These are phyloP conservation scores for Trypanosoma cruzi DNA, from an alignment of 208 protist genomes.

Conservation along the genomic window DNA sequence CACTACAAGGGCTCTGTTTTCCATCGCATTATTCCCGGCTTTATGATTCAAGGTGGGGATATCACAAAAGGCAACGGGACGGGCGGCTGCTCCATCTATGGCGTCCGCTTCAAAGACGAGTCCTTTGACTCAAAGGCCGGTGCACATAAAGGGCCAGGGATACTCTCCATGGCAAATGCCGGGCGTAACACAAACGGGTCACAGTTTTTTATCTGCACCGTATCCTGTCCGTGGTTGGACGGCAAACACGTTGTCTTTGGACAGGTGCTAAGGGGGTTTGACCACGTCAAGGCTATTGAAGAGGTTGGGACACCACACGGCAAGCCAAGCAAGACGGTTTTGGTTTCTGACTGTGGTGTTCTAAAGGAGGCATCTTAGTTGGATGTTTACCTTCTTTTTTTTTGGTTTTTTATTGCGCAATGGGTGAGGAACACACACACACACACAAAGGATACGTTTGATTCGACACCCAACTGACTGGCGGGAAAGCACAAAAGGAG, in stretches of 20 bases:
- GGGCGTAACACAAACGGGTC: constrained; percentile 93
- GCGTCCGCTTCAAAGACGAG: constrained; percentile 94
- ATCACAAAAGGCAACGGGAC: constrained; percentile 94
- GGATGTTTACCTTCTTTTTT: too few species aligned
- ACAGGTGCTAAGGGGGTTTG: constrained; percentile 83
- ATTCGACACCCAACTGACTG: too few species aligned
- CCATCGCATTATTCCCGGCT: constrained; percentile 95
- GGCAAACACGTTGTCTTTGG: constrained; percentile 97
- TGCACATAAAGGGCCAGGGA: constrained; percentile 75
- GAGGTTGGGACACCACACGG: constrained; percentile 67
- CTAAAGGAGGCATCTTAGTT: constrained; percentile 45
- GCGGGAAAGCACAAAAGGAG: too few species aligned
- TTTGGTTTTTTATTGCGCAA: too few species aligned
- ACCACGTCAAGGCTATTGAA: constrained; percentile 83
- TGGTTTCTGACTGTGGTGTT: constrained; percentile 78
- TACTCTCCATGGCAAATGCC: constrained; percentile 94
- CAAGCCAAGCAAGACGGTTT: constrained; percentile 51
- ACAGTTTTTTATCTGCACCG: constrained; percentile 94
- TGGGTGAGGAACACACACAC: too few species aligned
- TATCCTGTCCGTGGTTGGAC: constrained; percentile 88
- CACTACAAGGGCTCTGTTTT: constrained; percentile 93
- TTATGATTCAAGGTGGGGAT: constrained; percentile 97
- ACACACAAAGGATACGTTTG: too few species aligned
- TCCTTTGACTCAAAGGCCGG: constrained; percentile 93
- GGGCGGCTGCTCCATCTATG: constrained; percentile 95